phyloP scores from a whole-genome alignment of 164 flowering plant genomes.

The Piper betle region DNA sequence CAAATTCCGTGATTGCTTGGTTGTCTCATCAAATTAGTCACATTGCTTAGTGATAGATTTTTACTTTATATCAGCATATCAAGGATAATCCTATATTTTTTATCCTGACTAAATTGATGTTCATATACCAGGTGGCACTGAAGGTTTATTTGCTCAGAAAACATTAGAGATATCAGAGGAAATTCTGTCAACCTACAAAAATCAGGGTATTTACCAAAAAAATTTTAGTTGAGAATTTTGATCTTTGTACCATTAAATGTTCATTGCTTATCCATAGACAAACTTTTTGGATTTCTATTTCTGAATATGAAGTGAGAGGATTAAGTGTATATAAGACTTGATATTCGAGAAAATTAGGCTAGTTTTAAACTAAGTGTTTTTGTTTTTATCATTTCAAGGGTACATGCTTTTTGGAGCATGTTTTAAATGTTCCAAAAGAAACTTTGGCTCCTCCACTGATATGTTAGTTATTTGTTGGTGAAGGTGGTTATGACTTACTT shows the following conservation, averaged over 20 bases:
- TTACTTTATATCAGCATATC: neutral
- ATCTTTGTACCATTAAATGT: neutral
- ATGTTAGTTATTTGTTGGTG: too few relatives aligned
- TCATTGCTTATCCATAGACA: too few relatives aligned
- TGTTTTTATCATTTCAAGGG: neutral
- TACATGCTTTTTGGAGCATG: too few relatives aligned
- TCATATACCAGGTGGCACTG: conserved; percentile 15
- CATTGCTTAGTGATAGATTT: neutral
- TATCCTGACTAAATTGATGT: too few relatives aligned
- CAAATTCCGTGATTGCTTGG: neutral
- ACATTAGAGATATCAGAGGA: conserved; percentile 2
- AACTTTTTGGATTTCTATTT: neutral
- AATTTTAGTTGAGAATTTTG: neutral
- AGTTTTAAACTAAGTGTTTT: neutral
- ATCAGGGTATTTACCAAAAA: conserved; percentile 12
- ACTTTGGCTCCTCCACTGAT: too few relatives aligned
- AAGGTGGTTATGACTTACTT: conserved; percentile 20
- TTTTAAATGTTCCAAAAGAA: too few relatives aligned
- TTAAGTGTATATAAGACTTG: neutral
- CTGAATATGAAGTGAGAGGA: neutral
- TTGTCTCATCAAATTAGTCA: neutral
- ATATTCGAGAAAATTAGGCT: neutral
- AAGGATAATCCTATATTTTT: too few relatives aligned
- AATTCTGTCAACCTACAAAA: neutral
- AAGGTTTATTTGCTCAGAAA: conserved; percentile 20